Percentiles rank a stretch among this genome's conserved stretches.
phyloP scores from a whole-genome alignment of 306 rosid genomes.

The Mucuna pruriens region DNA sequence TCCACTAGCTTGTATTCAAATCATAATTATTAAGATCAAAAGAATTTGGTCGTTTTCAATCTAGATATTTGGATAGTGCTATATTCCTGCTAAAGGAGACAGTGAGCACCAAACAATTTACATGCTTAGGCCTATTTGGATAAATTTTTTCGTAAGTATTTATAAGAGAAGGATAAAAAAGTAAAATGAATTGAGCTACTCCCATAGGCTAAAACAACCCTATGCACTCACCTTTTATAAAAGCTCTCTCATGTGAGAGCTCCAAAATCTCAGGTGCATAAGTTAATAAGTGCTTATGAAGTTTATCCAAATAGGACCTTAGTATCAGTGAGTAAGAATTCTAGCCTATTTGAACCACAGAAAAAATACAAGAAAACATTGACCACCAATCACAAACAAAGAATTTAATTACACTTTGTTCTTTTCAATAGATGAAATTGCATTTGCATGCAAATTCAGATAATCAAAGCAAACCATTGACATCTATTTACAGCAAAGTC shows the following conservation, averaged over 20 bases:
- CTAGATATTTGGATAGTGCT: not conserved
- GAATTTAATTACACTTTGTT: not conserved
- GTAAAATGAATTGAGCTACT: too few relatives aligned
- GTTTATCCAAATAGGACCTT: too few relatives aligned
- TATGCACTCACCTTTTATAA: too few relatives aligned
- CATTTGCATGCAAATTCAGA: not conserved
- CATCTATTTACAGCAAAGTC: not conserved
- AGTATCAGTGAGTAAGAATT: not conserved
- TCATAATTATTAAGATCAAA: conserved; percentile 15
- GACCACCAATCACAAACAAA: not conserved
- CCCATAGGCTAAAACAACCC: too few relatives aligned
- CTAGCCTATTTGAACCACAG: not conserved
- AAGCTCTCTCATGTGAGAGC: too few relatives aligned
- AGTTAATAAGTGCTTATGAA: too few relatives aligned
- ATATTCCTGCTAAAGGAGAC: not conserved
- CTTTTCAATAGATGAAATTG: not conserved
- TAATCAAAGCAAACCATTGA: not conserved
- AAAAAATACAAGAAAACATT: not conserved
- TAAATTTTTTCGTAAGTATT: not conserved
- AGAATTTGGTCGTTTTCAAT: not conserved
- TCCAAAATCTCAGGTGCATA: too few relatives aligned
- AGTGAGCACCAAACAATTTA: not conserved
- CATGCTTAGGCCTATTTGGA: not conserved
- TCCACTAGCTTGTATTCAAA: not conserved
- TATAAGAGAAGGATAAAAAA: too few relatives aligned